Evolutionary conservation across 495 filamentous ascomycete genomes (phyloP), one percentile per base, ranked within the genome.

Genomic region (Tuber melanosporum): DNA sequence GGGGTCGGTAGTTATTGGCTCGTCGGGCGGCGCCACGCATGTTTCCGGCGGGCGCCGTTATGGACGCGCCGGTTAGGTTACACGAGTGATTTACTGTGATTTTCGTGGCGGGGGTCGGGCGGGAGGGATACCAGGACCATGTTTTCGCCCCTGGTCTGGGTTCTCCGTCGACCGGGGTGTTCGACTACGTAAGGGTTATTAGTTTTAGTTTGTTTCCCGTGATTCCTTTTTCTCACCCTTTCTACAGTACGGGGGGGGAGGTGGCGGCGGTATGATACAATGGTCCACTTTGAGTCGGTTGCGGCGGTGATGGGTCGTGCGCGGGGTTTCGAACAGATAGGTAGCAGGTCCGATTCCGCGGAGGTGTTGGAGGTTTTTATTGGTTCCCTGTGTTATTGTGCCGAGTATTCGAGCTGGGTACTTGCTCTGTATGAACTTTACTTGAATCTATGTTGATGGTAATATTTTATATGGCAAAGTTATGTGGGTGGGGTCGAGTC

Each of bases 1-100:
- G 19, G 47, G 22, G 7, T 20, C 19, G 47, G 47, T 52, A 52
- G 47, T 52, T 22, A 8, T 52, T 52, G 39, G 39, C 39, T 41
- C 39, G 39, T 41, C 39, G 39, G 39, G 39, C 39, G 39, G 47
- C 19, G 19, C 49, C 7, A 57, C 47, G 20, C 47, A 0, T 10
- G 19, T n/a, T 62, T 15, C 57, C 57, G n/a, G 57, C 57, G 26
- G 10, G 26, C 57, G 57, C 26, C 52, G 52, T 66, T 57, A n/a
- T 22, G 10, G 10, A 8, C 12, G 26, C 49, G 26, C 14, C 6
- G 12, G n/a, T 7, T 32, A 32, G n/a, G n/a, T 66, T 66, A 66
- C 57, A 66, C 57, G 57, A 66, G 57, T 66, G 57, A 66, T 66
- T 66, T 66, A 66, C 57, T 32, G 32, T 66, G 57, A 66, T 66